These are phyloP conservation scores for Yamadazyma sp. DNA, from an alignment of 1,139 yeast genomes.

Conservation along the genomic window DNA sequence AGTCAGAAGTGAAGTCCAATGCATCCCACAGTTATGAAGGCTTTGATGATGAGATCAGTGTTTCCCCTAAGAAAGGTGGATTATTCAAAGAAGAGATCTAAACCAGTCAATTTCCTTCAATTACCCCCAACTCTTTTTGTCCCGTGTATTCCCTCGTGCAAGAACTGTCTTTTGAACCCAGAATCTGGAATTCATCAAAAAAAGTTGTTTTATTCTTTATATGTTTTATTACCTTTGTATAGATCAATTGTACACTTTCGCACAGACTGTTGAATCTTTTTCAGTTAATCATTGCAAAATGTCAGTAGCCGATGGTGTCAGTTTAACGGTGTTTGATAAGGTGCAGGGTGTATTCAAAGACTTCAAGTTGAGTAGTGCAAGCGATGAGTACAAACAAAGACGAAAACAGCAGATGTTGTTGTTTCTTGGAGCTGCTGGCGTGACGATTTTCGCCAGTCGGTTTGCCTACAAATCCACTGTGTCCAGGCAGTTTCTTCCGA, in stretches of 20 bases:
- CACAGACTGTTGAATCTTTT: slow-evolving; percentile 6
- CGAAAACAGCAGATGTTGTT: slow-evolving; percentile 70
- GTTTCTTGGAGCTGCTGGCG: slow-evolving; percentile 71
- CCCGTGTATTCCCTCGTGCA: too few relatives aligned
- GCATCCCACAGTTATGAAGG: slow-evolving; percentile 17
- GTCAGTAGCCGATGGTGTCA: not conserved
- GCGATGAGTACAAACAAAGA: slow-evolving; percentile 49
- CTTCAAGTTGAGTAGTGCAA: slow-evolving; percentile 40
- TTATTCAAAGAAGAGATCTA: slow-evolving; percentile 47
- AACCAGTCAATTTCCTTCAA: not conserved
- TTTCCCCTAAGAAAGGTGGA: slow-evolving; percentile 33
- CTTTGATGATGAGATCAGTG: slow-evolving; percentile 31
- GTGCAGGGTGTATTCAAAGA: slow-evolving; percentile 10
- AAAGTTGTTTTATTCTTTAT: slow-evolving; percentile 11
- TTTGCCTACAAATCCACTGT: slow-evolving; percentile 74
- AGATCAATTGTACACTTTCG: slow-evolving; percentile 8
- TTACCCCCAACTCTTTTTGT: not conserved
- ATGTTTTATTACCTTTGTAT: slow-evolving; percentile 11
- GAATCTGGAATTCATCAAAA: slow-evolving; percentile 7
- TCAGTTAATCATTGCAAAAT: not conserved
- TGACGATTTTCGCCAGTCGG: slow-evolving; percentile 71
- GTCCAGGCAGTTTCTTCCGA: slow-evolving; percentile 74
- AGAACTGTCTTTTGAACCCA: not conserved
- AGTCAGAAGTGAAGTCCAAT: slow-evolving; percentile 12
- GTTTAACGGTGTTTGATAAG: slow-evolving; percentile 1